Conservation (phyloP, 352 stramenopile genomes). For the Phytopythium helicoides region DNA sequence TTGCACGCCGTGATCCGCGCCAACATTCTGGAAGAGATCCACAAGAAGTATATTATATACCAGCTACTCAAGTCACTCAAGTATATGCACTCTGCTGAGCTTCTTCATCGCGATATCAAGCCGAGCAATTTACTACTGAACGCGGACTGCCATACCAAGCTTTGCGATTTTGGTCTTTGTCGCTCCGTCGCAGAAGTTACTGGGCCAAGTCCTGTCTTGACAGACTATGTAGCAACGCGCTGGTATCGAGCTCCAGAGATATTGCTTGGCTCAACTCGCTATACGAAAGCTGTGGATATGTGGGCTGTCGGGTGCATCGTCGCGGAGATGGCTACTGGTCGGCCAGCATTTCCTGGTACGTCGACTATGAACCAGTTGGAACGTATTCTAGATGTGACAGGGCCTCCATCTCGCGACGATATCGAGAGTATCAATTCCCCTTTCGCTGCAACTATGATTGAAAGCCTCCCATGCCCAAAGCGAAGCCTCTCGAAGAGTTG, state of each 20-base stretch:
- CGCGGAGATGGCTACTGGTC: constrained; percentile 91
- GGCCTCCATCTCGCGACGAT: constrained; percentile 85
- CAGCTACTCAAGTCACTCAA: constrained; percentile 96
- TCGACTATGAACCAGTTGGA: constrained; percentile 97
- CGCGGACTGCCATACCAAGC: constrained; percentile 92
- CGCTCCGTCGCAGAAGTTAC: constrained; percentile 87
- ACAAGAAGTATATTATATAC: constrained; percentile 98
- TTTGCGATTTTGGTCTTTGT: constrained; percentile 97
- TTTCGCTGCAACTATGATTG: constrained; percentile 93
- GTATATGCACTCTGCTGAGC: constrained; percentile 94
- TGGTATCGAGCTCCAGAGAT: constrained; percentile 97
- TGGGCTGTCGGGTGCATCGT: constrained; percentile 94
- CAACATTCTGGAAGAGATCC: constrained; percentile 94
- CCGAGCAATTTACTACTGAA: constrained; percentile 96
- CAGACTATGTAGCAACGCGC: constrained; percentile 95
- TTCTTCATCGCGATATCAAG: constrained; percentile 97
- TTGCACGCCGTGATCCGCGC: constrained; percentile 94
- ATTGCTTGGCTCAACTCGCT: constrained; percentile 91
- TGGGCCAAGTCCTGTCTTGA: constrained; percentile 84
- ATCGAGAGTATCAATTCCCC: constrained; percentile 91
- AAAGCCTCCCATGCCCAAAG: constrained; percentile 82
- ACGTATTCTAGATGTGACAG: constrained; percentile 94
- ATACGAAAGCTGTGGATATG: constrained; percentile 93
- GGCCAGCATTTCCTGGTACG: constrained; percentile 92
- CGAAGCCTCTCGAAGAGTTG: constrained; percentile 79